Evolutionary conservation across 2,329 filamentous ascomycete species (phyloP).

Genomic region (Ascocoryne sarcoides): DNA sequence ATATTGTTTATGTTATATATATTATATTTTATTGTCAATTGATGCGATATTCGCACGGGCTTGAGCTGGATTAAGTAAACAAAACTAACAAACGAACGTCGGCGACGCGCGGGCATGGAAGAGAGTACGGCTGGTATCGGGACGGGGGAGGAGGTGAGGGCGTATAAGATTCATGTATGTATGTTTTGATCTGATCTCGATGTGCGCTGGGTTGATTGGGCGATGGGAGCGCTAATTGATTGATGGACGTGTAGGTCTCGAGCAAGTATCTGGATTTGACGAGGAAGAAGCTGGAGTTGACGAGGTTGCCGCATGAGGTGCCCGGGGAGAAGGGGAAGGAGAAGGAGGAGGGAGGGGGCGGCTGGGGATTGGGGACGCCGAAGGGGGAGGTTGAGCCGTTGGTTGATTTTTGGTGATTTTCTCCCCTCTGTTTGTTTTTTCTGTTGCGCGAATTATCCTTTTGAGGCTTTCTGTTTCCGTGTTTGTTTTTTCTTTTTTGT

Average conservation of each 20-base stretch:
- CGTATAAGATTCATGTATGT: constrained; percentile 50
- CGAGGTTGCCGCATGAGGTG: constrained; percentile 52
- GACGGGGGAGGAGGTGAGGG: constrained; percentile 34
- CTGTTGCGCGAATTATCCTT: no score
- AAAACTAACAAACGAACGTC: no score
- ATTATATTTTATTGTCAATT: no score
- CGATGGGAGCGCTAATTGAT: constrained; percentile 8
- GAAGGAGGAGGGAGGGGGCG: constrained; percentile 35
- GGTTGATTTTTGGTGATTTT: constrained; percentile 54
- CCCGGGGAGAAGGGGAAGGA: constrained; percentile 32
- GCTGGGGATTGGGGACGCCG: constrained; percentile 45
- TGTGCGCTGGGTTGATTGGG: not conserved
- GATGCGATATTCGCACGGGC: no score
- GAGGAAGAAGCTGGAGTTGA: constrained; percentile 57
- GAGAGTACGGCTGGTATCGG: constrained; percentile 15
- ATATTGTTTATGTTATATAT: no score
- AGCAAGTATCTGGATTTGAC: constrained; percentile 60
- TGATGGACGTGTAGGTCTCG: constrained; percentile 42
- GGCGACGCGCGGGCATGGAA: no score
- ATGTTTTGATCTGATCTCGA: not conserved
- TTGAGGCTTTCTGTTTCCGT: not conserved
- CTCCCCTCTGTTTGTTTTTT: no score
- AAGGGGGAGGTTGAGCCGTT: constrained; percentile 55
- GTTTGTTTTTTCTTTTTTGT: no score
- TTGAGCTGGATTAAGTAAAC: no score